Evolutionary conservation across 2,329 filamentous ascomycete genomes (phyloP).

Genomic region (Tolypocladium paradoxum): DNA sequence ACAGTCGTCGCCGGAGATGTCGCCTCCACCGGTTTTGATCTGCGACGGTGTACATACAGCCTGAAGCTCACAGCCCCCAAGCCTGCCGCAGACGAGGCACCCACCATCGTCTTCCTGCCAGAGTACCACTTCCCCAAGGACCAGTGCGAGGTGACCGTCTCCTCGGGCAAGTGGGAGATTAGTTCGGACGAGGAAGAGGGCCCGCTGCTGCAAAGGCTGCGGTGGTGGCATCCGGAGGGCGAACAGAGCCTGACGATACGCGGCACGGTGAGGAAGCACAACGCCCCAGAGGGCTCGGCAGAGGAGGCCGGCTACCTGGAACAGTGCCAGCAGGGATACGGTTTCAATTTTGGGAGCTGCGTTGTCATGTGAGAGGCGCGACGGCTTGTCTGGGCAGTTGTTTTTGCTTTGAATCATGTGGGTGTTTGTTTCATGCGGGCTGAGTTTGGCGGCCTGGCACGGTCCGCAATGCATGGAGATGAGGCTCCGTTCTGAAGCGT

Average conservation of each 20-base stretch:
- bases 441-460: not conserved
- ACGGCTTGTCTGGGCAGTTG: not conserved
- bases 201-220: conserved; percentile 61
- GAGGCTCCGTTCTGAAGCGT: not conserved
- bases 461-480: not conserved
- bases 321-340: conserved; percentile 43
- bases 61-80: conserved; percentile 55
- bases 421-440: not conserved
- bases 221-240: conserved; percentile 89
- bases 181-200: conserved; percentile 60
- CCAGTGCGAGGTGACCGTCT: conserved; percentile 61
- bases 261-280: conserved; percentile 59
- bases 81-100: conserved; percentile 48
- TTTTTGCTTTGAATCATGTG: not conserved
- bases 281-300: conserved; percentile 43
- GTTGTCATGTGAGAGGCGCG: conserved; percentile 35
- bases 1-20: conserved; percentile 65
- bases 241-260: conserved; percentile 69
- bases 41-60: conserved; percentile 66
- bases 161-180: conserved; percentile 84
- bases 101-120: conserved; percentile 78
- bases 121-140: conserved; percentile 84
- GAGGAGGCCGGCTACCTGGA: conserved; percentile 76
- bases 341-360: conserved; percentile 34
- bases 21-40: conserved; percentile 65